phyloP scores from a whole-genome alignment of 2,329 filamentous ascomycete species.

The Capronia coronata region DNA sequence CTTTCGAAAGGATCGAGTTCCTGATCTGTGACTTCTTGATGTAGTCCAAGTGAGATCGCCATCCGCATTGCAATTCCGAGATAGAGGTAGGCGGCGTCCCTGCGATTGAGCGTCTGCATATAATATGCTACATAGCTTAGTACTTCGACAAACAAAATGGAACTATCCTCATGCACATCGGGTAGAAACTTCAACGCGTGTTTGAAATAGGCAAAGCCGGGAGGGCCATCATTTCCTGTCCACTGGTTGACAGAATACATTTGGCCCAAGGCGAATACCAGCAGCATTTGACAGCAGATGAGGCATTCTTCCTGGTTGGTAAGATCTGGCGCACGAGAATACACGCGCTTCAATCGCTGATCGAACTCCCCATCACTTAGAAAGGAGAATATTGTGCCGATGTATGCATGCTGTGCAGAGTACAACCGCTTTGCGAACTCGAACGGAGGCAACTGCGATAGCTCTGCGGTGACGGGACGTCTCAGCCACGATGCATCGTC shows the following conservation, averaged over 20 bases:
- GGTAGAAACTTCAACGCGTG: slow-evolving; percentile 49
- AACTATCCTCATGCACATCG: slow-evolving; percentile 51
- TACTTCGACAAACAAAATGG: slow-evolving; percentile 50
- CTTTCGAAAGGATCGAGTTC: slow-evolving; percentile 38
- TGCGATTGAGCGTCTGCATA: slow-evolving; percentile 52
- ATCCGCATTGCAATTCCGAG: slow-evolving; percentile 51
- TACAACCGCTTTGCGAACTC: slow-evolving; percentile 48
- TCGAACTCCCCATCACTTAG: slow-evolving; percentile 46
- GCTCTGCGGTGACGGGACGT: slow-evolving; percentile 25
- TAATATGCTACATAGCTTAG: slow-evolving; percentile 52
- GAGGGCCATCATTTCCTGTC: slow-evolving; percentile 48
- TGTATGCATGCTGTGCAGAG: slow-evolving; percentile 49
- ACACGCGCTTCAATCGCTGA: slow-evolving; percentile 40
- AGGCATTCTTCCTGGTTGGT: slow-evolving; percentile 45
- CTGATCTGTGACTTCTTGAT: slow-evolving; percentile 45
- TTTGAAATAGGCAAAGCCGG: slow-evolving; percentile 52
- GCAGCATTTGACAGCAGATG: slow-evolving; percentile 46
- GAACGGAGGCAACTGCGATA: slow-evolving; percentile 43
- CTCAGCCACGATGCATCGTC: slow-evolving; percentile 33
- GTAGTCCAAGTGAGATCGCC: slow-evolving; percentile 52
- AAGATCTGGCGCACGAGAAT: slow-evolving; percentile 39
- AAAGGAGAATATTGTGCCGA: slow-evolving; percentile 53
- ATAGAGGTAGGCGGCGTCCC: slow-evolving; percentile 52
- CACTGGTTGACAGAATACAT: slow-evolving; percentile 54
- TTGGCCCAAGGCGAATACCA: slow-evolving; percentile 51